These are phyloP conservation scores for Aspergillus glaucus DNA, from an alignment of 2,329 filamentous ascomycete species.

Conservation along the genomic window DNA sequence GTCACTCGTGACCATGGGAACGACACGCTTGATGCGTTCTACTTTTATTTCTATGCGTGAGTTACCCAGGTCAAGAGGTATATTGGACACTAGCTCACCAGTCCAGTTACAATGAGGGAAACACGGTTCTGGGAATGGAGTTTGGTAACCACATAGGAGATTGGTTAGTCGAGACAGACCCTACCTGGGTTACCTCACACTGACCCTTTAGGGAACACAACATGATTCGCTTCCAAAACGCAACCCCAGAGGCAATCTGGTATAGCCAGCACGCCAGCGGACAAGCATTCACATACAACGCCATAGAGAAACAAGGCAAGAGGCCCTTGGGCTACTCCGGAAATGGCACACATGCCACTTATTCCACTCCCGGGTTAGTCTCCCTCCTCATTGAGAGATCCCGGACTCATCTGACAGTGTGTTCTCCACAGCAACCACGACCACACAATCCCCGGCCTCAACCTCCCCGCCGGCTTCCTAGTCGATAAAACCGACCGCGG, in stretches of 20 bases:
- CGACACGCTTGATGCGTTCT: slow-evolving; percentile 53
- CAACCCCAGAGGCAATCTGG: slow-evolving; percentile 52
- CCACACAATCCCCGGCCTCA: slow-evolving; percentile 56
- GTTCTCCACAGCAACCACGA: slow-evolving; percentile 47
- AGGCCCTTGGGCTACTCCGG: slow-evolving; percentile 54
- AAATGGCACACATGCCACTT: slow-evolving; percentile 60
- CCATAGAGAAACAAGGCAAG: slow-evolving; percentile 48
- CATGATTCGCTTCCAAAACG: slow-evolving; percentile 59
- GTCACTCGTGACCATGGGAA: slow-evolving; percentile 54
- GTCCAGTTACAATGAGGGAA: slow-evolving; percentile 47
- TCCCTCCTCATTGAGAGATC: not conserved
- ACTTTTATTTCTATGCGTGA: slow-evolving; percentile 57
- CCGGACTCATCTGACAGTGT: not conserved
- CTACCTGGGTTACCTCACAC: too few relatives aligned
- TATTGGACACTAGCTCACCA: not conserved
- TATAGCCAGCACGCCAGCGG: slow-evolving; percentile 58
- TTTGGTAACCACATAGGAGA: slow-evolving; percentile 59
- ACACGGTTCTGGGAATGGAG: slow-evolving; percentile 44
- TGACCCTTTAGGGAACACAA: slow-evolving; percentile 51
- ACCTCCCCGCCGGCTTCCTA: slow-evolving; percentile 49
- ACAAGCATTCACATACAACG: slow-evolving; percentile 55
- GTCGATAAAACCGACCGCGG: slow-evolving; percentile 52
- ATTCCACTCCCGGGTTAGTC: slow-evolving; percentile 48
- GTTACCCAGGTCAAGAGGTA: slow-evolving; percentile 4
- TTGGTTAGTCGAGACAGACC: slow-evolving; percentile 38